Conservation (phyloP, 202 grass and related monocot genomes). For the Schoenoplectus triqueter region DNA sequence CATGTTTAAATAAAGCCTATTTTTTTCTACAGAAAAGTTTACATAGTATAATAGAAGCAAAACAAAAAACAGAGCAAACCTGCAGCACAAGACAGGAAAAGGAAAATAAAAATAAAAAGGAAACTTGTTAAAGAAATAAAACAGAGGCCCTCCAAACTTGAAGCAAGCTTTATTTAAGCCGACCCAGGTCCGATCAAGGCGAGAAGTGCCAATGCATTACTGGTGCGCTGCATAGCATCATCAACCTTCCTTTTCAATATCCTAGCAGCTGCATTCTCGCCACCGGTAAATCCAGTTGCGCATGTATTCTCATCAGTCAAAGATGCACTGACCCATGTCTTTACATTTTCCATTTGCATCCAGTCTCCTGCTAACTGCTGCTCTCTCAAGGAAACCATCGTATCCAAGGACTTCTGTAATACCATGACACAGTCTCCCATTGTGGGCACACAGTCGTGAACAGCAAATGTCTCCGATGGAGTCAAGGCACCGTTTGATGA, state of each 20-base stretch:
- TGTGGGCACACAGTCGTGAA: slow-evolving; percentile 35
- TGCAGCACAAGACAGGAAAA: background rate
- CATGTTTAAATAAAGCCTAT: slow-evolving; percentile 1
- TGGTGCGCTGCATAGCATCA: slow-evolving; percentile 38
- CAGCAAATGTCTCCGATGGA: slow-evolving; percentile 10
- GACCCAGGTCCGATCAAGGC: slow-evolving; percentile 8
- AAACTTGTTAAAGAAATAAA: background rate
- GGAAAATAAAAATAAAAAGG: background rate
- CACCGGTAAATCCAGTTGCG: slow-evolving; percentile 22
- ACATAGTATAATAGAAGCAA: background rate
- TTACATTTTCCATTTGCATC: slow-evolving; percentile 38
- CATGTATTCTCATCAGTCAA: slow-evolving; percentile 49
- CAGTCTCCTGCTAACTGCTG: slow-evolving; percentile 18
- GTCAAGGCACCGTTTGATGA: background rate
- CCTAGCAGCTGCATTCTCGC: background rate
- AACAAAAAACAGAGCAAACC: background rate
- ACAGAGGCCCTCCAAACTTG: slow-evolving; percentile 15
- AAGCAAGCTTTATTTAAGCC: background rate
- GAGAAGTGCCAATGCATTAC: slow-evolving; percentile 47
- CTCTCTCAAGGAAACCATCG: background rate
- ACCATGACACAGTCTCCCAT: slow-evolving; percentile 41
- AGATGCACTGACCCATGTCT: slow-evolving; percentile 53
- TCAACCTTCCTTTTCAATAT: background rate
- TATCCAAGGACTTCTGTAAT: slow-evolving; percentile 31
- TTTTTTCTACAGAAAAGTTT: background rate